Percentiles rank a stretch among this genome's conserved stretches.
These are phyloP conservation scores for Westerdykella ornata DNA, from an alignment of 2,329 filamentous ascomycete genomes.

Conservation along the genomic window DNA sequence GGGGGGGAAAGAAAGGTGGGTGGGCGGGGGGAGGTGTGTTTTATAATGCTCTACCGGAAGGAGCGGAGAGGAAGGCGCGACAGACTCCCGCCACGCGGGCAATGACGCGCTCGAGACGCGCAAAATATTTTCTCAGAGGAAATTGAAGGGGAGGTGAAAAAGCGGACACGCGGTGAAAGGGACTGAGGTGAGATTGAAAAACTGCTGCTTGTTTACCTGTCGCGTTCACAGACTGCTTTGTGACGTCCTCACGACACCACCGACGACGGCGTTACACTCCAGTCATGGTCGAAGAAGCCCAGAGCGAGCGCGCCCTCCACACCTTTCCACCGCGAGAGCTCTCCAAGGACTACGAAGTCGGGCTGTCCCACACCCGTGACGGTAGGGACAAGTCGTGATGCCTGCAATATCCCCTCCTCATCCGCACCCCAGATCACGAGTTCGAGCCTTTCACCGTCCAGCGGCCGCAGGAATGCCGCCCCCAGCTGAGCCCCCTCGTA, in stretches of 20 bases:
- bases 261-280: constrained; percentile 46
- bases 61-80: neutral
- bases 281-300: constrained; percentile 51
- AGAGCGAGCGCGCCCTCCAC: constrained; percentile 48
- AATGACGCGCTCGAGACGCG: neutral
- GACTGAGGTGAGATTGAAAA: neutral
- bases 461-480: constrained; percentile 48
- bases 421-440: constrained; percentile 52
- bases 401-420: constrained; percentile 42
- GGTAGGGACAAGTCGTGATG: constrained; percentile 49
- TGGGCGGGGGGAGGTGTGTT: neutral
- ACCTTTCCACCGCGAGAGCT: constrained; percentile 46
- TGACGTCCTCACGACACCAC: constrained; percentile 31
- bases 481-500: constrained; percentile 39
- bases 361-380: constrained; percentile 53
- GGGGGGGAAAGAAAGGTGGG: neutral
- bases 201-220: neutral
- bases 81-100: neutral
- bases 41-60: neutral
- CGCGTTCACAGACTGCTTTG: too few relatives aligned
- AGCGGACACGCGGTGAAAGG: neutral
- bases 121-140: neutral
- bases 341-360: constrained; percentile 49
- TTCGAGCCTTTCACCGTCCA: constrained; percentile 45
- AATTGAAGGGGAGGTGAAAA: neutral